phyloP scores from a whole-genome alignment of 441 rosid species.

The Melastoma candidum region DNA sequence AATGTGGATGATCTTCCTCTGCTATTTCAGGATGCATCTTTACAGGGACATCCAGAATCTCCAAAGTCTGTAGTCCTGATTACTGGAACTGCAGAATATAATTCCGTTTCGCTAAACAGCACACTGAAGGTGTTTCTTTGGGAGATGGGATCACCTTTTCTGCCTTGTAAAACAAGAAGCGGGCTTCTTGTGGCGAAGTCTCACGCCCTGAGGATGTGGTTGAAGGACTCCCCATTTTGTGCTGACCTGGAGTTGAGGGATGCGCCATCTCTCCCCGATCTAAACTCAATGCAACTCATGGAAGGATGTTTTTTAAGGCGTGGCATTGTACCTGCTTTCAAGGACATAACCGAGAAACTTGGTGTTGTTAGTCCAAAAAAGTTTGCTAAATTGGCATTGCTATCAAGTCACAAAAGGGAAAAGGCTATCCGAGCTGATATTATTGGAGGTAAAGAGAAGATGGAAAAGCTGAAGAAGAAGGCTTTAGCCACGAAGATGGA shows the following conservation, averaged over 20 bases:
- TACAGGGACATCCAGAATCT: conserved; percentile 80
- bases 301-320: conserved; percentile 79
- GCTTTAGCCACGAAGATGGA: conserved; percentile 16
- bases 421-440: conserved; percentile 64
- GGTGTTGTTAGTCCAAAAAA: conserved; percentile 79
- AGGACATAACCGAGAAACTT: conserved; percentile 73
- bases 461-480: conserved; percentile 45
- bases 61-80: conserved; percentile 91
- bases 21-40: conserved; percentile 67
- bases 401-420: conserved; percentile 60
- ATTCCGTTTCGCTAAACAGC: conserved; percentile 63
- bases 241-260: conserved; percentile 84
- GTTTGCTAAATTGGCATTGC: conserved; percentile 73
- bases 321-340: conserved; percentile 88
- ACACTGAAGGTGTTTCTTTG: conserved; percentile 86
- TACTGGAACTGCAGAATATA: conserved; percentile 86
- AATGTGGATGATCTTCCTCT: conserved; percentile 3
- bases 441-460: conserved; percentile 54
- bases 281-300: conserved; percentile 69
- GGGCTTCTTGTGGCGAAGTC: conserved; percentile 89
- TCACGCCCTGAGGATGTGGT: conserved; percentile 94
- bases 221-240: conserved; percentile 95
- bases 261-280: conserved; percentile 48
- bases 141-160: conserved; percentile 98
- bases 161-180: conserved; percentile 72